A percentile compares a stretch with the other conserved stretches of the same genome.
These are phyloP conservation scores for Capsicum baccatum DNA, from an alignment of 257 asterid species.

Conservation along the genomic window DNA sequence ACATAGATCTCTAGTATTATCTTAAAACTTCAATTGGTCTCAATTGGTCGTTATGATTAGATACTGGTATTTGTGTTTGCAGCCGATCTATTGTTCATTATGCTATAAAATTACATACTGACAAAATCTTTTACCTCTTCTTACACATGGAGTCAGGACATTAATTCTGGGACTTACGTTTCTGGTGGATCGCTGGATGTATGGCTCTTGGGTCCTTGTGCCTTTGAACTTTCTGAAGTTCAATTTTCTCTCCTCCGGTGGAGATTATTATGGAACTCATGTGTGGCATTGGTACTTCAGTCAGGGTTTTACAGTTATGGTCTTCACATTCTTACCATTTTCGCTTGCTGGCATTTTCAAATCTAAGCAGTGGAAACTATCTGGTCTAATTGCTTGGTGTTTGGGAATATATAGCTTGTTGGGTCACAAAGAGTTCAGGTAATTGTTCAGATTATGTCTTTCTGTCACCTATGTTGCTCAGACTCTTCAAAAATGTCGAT, in stretches of 20 bases:
- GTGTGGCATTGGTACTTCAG: slow-evolving; percentile 99
- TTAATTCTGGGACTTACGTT: slow-evolving; percentile 74
- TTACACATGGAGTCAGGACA: slow-evolving; percentile 56
- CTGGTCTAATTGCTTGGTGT: slow-evolving; percentile 86
- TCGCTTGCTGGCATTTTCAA: slow-evolving; percentile 62
- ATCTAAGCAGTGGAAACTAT: slow-evolving; percentile 74
- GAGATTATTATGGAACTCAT: slow-evolving; percentile 99
- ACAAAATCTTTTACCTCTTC: slow-evolving; percentile 35
- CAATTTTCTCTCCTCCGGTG: slow-evolving; percentile 94
- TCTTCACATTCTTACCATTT: slow-evolving; percentile 81
- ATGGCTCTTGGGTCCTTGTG: slow-evolving; percentile 88
- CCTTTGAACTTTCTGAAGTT: slow-evolving; percentile 91
- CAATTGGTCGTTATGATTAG: not conserved
- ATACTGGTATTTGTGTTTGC: not conserved
- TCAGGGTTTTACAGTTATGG: slow-evolving; percentile 97
- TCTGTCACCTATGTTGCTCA: not conserved
- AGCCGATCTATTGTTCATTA: not conserved
- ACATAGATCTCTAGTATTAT: no score
- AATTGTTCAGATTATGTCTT: slow-evolving; percentile 20
- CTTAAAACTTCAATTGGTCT: no score
- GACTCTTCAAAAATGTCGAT: no score
- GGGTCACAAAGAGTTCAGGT: slow-evolving; percentile 99
- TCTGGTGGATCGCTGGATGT: slow-evolving; percentile 76
- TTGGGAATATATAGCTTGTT: slow-evolving; percentile 86
- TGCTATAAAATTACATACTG: slow-evolving; percentile 12